Conservation (phyloP, 164 flowering plant genomes). For the Vitis riparia region DNA sequence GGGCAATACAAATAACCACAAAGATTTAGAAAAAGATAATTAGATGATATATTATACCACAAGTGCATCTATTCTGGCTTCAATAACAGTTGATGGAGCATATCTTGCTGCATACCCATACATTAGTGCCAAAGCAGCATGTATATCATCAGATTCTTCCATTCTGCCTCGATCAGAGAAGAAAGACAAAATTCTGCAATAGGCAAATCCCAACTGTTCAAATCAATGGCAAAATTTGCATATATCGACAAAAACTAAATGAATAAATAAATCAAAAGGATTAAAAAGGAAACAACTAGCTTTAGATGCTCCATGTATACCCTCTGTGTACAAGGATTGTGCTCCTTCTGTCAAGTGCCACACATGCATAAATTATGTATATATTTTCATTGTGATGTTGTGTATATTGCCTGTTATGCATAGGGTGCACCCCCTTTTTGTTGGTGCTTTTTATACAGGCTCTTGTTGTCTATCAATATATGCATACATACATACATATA, state of each 20-base stretch:
- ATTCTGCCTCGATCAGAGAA: constrained; percentile 50
- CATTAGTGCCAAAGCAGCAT: constrained; percentile 98
- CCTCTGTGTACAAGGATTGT: too few relatives aligned
- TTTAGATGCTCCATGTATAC: too few relatives aligned
- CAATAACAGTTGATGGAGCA: constrained; percentile 96
- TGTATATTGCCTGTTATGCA: too few relatives aligned
- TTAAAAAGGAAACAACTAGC: too few relatives aligned
- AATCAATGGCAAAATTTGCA: background rate
- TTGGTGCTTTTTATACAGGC: too few relatives aligned
- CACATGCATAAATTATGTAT: too few relatives aligned
- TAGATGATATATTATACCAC: constrained; percentile 52
- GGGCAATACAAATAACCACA: background rate
- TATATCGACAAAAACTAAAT: background rate
- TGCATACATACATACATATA: too few relatives aligned
- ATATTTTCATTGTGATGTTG: too few relatives aligned
- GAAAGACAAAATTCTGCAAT: constrained; percentile 69
- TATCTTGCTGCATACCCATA: constrained; percentile 99
- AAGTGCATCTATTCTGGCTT: constrained; percentile 97
- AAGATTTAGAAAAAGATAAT: constrained; percentile 2
- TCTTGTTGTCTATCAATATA: too few relatives aligned
- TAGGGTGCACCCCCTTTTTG: too few relatives aligned
- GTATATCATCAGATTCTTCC: constrained; percentile 91
- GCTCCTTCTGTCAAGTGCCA: too few relatives aligned
- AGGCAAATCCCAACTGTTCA: constrained; percentile 10
- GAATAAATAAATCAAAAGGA: background rate